A percentile compares a stretch with the other conserved stretches of the same genome.
Evolutionary conservation across 108 stramenopile species (phyloP).

Genomic region (Nitzschia putrida): DNA sequence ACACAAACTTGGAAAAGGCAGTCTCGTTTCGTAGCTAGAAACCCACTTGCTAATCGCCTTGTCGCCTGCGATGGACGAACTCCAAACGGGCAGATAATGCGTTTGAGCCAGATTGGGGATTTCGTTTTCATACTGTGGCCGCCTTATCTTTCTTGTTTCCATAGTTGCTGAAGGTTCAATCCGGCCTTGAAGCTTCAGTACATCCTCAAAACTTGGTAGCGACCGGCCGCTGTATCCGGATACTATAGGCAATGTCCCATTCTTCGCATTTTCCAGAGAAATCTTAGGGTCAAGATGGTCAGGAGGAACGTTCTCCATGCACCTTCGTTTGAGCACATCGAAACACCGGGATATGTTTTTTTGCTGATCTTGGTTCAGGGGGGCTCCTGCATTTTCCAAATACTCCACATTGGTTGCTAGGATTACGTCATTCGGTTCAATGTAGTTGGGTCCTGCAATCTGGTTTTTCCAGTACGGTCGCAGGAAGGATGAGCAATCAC

Average conservation of each 20-base stretch:
- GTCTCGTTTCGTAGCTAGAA: slow-evolving; percentile 17
- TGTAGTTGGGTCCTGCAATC: not conserved
- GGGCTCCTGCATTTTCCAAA: not conserved
- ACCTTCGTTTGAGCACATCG: slow-evolving; percentile 44
- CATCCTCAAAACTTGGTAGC: slow-evolving; percentile 34
- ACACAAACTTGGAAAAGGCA: slow-evolving; percentile 42
- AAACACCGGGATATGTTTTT: slow-evolving; percentile 35
- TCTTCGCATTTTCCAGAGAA: slow-evolving; percentile 22
- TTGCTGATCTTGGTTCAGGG: not conserved
- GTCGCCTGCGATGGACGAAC: not conserved
- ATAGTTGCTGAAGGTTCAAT: not conserved
- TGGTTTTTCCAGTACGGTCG: slow-evolving; percentile 18
- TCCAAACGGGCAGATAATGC: slow-evolving; percentile 45
- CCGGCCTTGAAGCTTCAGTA: slow-evolving; percentile 11
- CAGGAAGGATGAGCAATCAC: slow-evolving; percentile 22
- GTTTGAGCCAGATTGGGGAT: slow-evolving; percentile 4
- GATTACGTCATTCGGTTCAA: not conserved
- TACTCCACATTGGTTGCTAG: not conserved
- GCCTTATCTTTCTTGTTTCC: slow-evolving; percentile 17
- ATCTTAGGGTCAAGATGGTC: slow-evolving; percentile 38
- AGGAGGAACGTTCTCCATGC: slow-evolving; percentile 31
- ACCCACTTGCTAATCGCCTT: not conserved
- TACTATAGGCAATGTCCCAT: slow-evolving; percentile 4
- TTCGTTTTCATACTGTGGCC: slow-evolving; percentile 2
- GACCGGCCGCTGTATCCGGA: not conserved